Percentiles rank a stretch among this genome's conserved stretches.
These are phyloP conservation scores for Teratosphaeria zuluensis DNA, from an alignment of 2,329 filamentous ascomycete genomes.

Conservation along the genomic window DNA sequence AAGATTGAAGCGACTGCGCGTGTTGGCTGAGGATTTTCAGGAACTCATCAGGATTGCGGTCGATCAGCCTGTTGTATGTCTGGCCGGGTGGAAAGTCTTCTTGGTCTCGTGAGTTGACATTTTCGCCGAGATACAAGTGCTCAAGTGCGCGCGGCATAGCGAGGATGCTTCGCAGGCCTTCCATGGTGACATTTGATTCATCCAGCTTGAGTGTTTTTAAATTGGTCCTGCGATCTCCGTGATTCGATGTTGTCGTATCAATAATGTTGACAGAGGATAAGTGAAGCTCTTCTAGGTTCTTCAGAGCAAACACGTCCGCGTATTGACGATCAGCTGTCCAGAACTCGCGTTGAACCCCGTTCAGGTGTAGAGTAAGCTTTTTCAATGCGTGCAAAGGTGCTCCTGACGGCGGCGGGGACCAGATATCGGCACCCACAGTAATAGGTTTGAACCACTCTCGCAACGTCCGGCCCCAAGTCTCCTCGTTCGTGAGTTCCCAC, in stretches of 20 bases:
- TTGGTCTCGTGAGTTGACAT: neutral
- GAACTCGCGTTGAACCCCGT: conserved; percentile 1
- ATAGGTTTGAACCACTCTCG: neutral
- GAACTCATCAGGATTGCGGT: neutral
- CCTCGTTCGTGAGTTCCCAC: neutral
- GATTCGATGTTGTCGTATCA: too few species aligned
- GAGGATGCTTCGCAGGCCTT: conserved; percentile 2
- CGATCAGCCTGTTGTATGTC: conserved; percentile 1
- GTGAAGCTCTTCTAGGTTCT: conserved; percentile 3
- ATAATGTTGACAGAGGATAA: conserved; percentile 3
- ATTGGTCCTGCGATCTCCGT: neutral
- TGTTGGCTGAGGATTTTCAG: neutral
- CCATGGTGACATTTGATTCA: conserved; percentile 2
- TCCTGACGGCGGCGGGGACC: neutral
- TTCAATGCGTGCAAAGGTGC: neutral
- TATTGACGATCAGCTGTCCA: neutral
- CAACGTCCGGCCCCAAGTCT: neutral
- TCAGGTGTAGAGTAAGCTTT: conserved; percentile 3
- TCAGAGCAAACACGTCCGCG: neutral
- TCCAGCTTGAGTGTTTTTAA: conserved; percentile 4
- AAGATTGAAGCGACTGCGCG: neutral
- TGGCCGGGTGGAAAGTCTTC: neutral
- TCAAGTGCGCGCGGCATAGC: conserved; percentile 1
- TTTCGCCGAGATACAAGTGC: conserved; percentile 5
- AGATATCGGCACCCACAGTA: neutral